Evolutionary conservation across 805 yeast species (phyloP), one percentile per base, ranked within the genome.

Genomic region (Teunomyces aglyptinius): DNA sequence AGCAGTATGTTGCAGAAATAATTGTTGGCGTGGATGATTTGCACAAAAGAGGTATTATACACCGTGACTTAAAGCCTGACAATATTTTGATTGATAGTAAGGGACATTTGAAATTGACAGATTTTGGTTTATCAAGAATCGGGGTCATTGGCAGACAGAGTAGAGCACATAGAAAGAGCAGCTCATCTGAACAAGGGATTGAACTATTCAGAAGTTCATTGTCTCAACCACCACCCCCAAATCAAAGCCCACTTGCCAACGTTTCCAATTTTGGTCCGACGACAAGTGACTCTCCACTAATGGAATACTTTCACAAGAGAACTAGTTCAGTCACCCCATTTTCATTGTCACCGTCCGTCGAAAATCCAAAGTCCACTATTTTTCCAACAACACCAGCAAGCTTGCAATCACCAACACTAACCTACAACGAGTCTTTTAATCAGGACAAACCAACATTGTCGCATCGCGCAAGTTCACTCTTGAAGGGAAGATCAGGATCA

Each of bases 1-100:
- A 77, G 51, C 77, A 87, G 52, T 94, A 94, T 55, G 78, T 89
- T 45, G 91, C 96, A 0, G 99, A 94, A 60, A 89, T 91, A 1
- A 82, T 91, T 16, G 84, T 88, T 19, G 97, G 96, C 1, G 94
- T 94, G 2, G 86, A 85, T 53, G 96, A 91, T 59, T 75, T 94
- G 58, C 99, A 94, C 67, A 71, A 78, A 43, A 79, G 86, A 55
- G 96, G 96, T 0, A 89, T 95, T 43, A 86, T 94, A 45, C 99
- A 94, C 66, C 83, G 97, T 57, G 99, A 94, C 65, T 72, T 94
- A 60, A 94, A 94, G 62, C 99, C 99, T 0, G 99, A 94, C 60
- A 94, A 94, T 57, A 65, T 94, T 29, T 72, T 94, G 52, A 90
- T 94, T 53, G 98, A 91, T 61, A 73, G 80, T 45, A 71, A 73